phyloP scores from a whole-genome alignment of 441 rosid species.

The Croton laevigatus region DNA sequence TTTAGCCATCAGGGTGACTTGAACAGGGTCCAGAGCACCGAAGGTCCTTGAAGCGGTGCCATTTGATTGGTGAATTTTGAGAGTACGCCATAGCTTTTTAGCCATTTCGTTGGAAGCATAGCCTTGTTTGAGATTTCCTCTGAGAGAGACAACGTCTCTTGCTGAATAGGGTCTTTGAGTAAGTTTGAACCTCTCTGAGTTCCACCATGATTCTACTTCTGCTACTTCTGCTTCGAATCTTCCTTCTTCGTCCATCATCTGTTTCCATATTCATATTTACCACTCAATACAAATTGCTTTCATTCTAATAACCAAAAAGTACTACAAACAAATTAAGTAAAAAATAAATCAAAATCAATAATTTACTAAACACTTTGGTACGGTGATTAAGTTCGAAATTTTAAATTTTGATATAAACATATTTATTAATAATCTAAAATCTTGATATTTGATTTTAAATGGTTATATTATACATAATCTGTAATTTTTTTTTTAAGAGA shows the following conservation, averaged over 20 bases:
- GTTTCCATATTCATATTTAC: background rate
- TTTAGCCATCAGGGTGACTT: slow-evolving; percentile 93
- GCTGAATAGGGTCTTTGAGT: slow-evolving; percentile 76
- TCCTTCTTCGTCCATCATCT: slow-evolving; percentile 87
- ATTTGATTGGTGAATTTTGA: slow-evolving; percentile 78
- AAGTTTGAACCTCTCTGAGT: slow-evolving; percentile 87
- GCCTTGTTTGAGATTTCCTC: slow-evolving; percentile 75
- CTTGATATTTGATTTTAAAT: no score
- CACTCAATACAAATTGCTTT: no score
- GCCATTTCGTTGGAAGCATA: slow-evolving; percentile 88
- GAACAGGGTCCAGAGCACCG: slow-evolving; percentile 89
- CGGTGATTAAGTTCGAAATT: no score
- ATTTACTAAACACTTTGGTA: no score
- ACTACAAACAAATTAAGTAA: no score
- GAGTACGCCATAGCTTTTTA: slow-evolving; percentile 84
- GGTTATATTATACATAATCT: no score
- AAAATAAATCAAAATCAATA: no score
- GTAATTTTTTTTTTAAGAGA: no score
- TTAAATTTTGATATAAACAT: no score
- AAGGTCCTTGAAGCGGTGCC: slow-evolving; percentile 90
- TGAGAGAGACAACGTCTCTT: slow-evolving; percentile 75
- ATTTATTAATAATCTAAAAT: no score
- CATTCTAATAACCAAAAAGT: no score
- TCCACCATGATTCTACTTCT: slow-evolving; percentile 95
- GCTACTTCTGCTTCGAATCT: slow-evolving; percentile 83